Base-by-base conservation (phyloP, 768 basidiomycete genomes). In the Inosperma sp. region DNA sequence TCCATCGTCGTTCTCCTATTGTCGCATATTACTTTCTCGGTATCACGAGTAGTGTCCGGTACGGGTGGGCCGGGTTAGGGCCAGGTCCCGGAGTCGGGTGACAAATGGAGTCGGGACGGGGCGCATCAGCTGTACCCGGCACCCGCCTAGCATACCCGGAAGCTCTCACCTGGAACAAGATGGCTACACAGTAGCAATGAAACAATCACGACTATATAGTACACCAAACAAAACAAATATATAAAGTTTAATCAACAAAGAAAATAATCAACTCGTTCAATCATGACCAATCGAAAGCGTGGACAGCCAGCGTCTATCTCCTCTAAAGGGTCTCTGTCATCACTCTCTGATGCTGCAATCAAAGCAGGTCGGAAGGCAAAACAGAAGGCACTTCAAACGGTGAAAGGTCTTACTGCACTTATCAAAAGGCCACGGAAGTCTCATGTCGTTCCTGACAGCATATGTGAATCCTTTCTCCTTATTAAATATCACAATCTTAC, bases 401-500 rank as follows among this genome's bases (percentile, higher is more conserved):
- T 42, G 41, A 42, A 42, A 6, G 19, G 7, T 5, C 19, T 42
- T 27, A 27, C 41, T 17, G 41, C 41, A 27, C 41, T 27, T 27
- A 27, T 42, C 25, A 42, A 42, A 42, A 42, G 29, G 25, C 25
- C 41, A 42, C 23, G 40, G 40, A 42, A 42, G 40, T 13, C 40
- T n/a, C 40, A 12, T 22, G 23, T 42, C 27, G 16, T 26, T 42
- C 40, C 27, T 12, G 39, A 41, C 39, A 41, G 21, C 10, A 25
- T 23, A 41, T 23, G 39, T 41, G n/a, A 41, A 41, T 41, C 17
- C 22, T n/a, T 16, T 27, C 40, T 42, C 13, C 23, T 25, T 26
- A 42, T 40, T 40, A 40, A 40, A 40, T 40, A 40, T 40, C 39
- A 40, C 22, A 25, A 42, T 42, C 27, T 42, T 42, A 42, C 40